A percentile compares a stretch with the other conserved stretches of the same genome.
phyloP scores from a whole-genome alignment of 1,139 yeast genomes.

The Geotrichum australiense region DNA sequence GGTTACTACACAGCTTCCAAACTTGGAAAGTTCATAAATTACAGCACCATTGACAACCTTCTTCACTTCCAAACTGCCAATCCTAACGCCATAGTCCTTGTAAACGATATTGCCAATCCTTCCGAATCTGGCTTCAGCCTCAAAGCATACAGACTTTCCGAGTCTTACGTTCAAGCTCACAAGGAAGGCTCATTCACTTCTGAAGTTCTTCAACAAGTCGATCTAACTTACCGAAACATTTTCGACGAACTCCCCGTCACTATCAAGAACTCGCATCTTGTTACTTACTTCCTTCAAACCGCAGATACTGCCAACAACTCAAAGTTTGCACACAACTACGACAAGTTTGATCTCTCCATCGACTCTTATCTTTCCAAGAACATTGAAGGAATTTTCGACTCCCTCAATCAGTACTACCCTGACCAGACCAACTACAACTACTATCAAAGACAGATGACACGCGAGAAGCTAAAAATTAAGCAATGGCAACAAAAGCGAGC shows the following conservation, averaged over 20 bases:
- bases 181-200: conserved; percentile 50
- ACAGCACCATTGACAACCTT: conserved; percentile 59
- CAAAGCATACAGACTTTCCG: conserved; percentile 64
- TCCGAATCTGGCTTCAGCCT: conserved; percentile 52
- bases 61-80: conserved; percentile 55
- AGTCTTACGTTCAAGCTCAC: conserved; percentile 52
- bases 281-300: conserved; percentile 38
- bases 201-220: conserved; percentile 53
- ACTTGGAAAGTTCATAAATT: conserved; percentile 59
- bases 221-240: conserved; percentile 59
- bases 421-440: conserved; percentile 80
- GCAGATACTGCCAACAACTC: conserved; percentile 23
- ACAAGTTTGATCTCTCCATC: conserved; percentile 37
- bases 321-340: conserved; percentile 26
- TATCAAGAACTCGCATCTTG: conserved; percentile 54
- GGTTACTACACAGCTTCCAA: conserved; percentile 78
- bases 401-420: conserved; percentile 71
- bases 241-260: conserved; percentile 66
- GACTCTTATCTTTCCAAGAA: conserved; percentile 40
- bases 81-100: conserved; percentile 59
- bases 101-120: conserved; percentile 69
- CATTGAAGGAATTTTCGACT: conserved; percentile 64
- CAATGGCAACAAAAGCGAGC: conserved; percentile 73
- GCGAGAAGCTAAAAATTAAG: conserved; percentile 62
- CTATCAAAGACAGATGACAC: conserved; percentile 63